Evolutionary conservation across 129 eudicot species (phyloP), one percentile per base, ranked within the genome.

Genomic region (Arctium lappa): DNA sequence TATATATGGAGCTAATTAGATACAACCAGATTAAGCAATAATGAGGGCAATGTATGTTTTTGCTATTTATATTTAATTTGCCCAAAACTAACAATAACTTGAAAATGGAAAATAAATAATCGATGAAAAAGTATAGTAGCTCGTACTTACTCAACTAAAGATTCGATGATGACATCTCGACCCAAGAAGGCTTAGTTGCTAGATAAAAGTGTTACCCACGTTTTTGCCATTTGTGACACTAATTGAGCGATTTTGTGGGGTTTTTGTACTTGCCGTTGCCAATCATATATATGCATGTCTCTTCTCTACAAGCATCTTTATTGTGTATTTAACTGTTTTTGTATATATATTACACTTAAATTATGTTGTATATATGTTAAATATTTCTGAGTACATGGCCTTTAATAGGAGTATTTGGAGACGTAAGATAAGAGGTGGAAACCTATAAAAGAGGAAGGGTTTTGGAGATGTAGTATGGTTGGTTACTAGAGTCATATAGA

Each of bases 261-360:
- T 31, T 69, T 69, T 69, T 30, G 74, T 69, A 69, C 74, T 31
- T 69, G 18, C 32, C 36, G 36, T 68, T 68, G 72, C 36, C 72
- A 69, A 30, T 69, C 33, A 69, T 69, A 30, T 13, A 44, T 44
- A 11, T 44, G 50, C 50, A 5, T 69, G 74, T 69, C 74, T 69
- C 74, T 69, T 69, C 39, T 34, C 33, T 69, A 36, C 74, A 69
- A 69, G 74, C 74, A 69, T 69, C 74, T 69, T 69, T 69, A 69
- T 6, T 69, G 40, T 66, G 36, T 29, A 42, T 42, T 42, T 42
- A 42, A 44, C 50, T 44, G 10, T 44, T 44, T 44, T 44, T 8
- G 9, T 10, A 40, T 42, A 6, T 33, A 33, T 33, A 33, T 1
- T 33, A 33, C 27, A 2, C 36, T 33, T 33, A 33, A 33, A 33